Evolutionary conservation across 345 rosid species (phyloP), one percentile per base, ranked within the genome.

Genomic region (Hibiscus mutabilis): DNA sequence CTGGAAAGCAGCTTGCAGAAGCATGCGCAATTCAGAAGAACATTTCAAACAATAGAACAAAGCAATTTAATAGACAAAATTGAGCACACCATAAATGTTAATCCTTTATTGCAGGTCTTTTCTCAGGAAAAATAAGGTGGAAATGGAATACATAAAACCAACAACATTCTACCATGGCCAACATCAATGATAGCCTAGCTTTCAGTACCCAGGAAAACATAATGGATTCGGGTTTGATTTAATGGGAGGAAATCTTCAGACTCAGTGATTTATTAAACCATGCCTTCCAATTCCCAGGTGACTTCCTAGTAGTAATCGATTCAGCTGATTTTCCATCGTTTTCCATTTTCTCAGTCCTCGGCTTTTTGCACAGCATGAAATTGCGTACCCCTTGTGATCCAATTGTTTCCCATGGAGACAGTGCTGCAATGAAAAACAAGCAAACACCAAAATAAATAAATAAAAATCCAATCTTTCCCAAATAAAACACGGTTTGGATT

Each of bases 261-360:
- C 62, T 90, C 75, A 88, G 88, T 33, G 99, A 92, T 74, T 87
- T 95, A 76, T 96, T 91, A 65, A 96, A 81, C 99, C 98, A 92
- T 61, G 97, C 75, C 82, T 86, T 96, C 87, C 94, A 91, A 70
- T 91, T 86, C 29, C 96, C 87, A n/a, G 82, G 74, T 55, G 82
- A 82, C 79, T 89, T 89, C 60, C 87, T 84, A 57, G 79, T 21
- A 56, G 78, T 21, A 52, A 83, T 75, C 35, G 85, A 74, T 13
- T 84, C 62, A 15, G 33, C 68, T 13, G 92, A 37, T 60, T 66
- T 74, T 29, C 47, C 79, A 69, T 75, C 76, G 37, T 52, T 81
- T 2, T 65, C 79, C 77, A 61, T 31, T 76, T 80, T 83, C 84
- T 80, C 83, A n/a, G 80, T 44, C 72, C 76, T 83, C 22, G 92